A percentile compares a stretch with the other conserved stretches of the same genome.
Evolutionary conservation across 768 basidiomycete species (phyloP).

Genomic region (Collybia nuda): DNA sequence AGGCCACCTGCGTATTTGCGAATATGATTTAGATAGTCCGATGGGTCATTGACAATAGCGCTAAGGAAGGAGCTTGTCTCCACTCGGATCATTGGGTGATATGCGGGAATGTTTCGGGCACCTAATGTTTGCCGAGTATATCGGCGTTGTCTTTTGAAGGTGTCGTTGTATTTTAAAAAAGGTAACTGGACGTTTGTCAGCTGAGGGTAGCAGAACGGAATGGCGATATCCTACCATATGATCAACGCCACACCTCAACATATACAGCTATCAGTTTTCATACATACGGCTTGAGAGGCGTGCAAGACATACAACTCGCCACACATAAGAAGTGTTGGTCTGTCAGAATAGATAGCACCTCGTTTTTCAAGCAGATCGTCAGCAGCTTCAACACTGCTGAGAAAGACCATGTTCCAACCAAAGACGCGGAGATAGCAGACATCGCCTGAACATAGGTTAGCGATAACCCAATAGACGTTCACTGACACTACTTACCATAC

Average conservation of each 20-base stretch:
- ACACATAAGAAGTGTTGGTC: constrained; percentile 10
- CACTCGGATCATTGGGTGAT: constrained; percentile 8
- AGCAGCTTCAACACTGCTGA: constrained; percentile 30
- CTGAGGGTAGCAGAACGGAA: not conserved
- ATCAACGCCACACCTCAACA: constrained; percentile 4
- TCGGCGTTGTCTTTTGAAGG: constrained; percentile 8
- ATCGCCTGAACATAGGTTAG: constrained; percentile 5
- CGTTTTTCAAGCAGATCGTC: constrained; percentile 36
- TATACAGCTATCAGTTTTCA: not conserved
- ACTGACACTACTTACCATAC: not conserved
- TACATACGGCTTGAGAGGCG: not conserved
- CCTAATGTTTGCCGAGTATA: constrained; percentile 12
- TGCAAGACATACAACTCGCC: constrained; percentile 9
- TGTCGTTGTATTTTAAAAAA: constrained; percentile 6
- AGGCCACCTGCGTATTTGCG: constrained; percentile 31
- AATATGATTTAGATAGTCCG: constrained; percentile 9
- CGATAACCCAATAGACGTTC: no score
- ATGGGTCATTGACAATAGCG: constrained; percentile 3
- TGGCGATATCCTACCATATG: constrained; percentile 1
- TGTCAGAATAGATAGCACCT: constrained; percentile 34
- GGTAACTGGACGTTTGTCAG: constrained; percentile 2
- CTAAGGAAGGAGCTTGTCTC: constrained; percentile 10
- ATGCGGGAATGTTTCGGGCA: constrained; percentile 7
- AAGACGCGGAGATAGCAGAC: constrained; percentile 24
- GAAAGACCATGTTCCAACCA: constrained; percentile 24